Conservation (phyloP, 2,329 filamentous ascomycete genomes). For the Thelonectria olida region DNA sequence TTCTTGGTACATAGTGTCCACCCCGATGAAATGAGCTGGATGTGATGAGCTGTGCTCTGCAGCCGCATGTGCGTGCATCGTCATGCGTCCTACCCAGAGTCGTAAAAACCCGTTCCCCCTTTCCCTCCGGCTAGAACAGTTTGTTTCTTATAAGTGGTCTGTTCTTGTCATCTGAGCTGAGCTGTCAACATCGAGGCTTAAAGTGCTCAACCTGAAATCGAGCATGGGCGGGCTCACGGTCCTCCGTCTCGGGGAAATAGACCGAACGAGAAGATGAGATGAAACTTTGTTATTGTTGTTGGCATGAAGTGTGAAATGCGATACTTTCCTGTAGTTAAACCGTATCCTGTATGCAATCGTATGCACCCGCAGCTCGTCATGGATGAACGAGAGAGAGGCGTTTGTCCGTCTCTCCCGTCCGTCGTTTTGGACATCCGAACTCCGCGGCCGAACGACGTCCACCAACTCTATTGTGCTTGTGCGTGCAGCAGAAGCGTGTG, state of each 20-base stretch:
- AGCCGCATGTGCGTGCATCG: conserved; percentile 20
- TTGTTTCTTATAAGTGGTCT: not conserved
- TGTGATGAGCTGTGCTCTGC: conserved; percentile 8
- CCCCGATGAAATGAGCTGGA: conserved; percentile 36
- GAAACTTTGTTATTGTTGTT: too few relatives aligned
- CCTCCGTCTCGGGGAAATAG: not conserved
- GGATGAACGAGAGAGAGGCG: too few relatives aligned
- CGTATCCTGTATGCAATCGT: too few relatives aligned
- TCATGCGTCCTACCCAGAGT: not conserved
- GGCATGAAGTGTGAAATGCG: not conserved
- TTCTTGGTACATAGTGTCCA: conserved; percentile 21
- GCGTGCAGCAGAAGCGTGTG: too few relatives aligned
- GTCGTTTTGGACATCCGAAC: too few relatives aligned
- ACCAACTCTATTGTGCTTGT: too few relatives aligned
- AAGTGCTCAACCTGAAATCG: too few relatives aligned
- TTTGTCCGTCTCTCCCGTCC: too few relatives aligned
- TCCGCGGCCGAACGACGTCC: not conserved
- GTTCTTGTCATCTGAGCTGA: not conserved
- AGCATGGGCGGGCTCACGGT: conserved; percentile 3
- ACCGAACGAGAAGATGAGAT: conserved; percentile 1
- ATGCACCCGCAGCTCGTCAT: too few relatives aligned
- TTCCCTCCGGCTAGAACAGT: not conserved
- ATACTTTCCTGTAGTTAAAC: too few relatives aligned
- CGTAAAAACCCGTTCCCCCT: too few relatives aligned
- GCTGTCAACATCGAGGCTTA: not conserved